Percentiles rank a stretch among this genome's conserved stretches.
phyloP scores from a whole-genome alignment of 495 filamentous ascomycete species.

The Pseudotulostoma volvatum region DNA sequence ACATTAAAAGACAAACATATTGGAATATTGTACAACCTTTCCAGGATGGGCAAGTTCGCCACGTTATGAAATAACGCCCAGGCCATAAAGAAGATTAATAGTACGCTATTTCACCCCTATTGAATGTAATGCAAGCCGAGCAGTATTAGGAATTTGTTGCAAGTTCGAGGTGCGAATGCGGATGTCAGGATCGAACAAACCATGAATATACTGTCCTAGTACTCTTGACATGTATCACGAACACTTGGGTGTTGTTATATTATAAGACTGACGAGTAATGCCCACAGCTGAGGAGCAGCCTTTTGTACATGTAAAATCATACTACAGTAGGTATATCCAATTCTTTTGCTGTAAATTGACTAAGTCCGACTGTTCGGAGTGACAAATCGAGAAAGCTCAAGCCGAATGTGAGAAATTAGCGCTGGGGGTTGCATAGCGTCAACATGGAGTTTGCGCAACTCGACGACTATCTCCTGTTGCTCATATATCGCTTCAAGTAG shows the following conservation, averaged over 20 bases:
- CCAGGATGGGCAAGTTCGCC: too few relatives aligned
- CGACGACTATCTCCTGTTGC: background rate
- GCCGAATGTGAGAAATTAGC: too few relatives aligned
- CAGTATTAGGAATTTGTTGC: too few relatives aligned
- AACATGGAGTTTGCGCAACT: too few relatives aligned
- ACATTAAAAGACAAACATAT: background rate
- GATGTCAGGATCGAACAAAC: background rate
- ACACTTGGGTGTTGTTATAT: background rate
- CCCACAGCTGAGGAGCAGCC: background rate
- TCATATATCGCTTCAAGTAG: background rate
- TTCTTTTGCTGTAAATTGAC: too few relatives aligned
- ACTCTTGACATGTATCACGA: background rate
- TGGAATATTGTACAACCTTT: background rate
- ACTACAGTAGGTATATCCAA: background rate
- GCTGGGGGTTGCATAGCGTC: too few relatives aligned
- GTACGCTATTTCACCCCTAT: too few relatives aligned
- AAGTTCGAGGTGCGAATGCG: background rate
- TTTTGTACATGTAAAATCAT: background rate
- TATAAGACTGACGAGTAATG: background rate
- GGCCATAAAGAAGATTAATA: too few relatives aligned
- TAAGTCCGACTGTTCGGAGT: too few relatives aligned
- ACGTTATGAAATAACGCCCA: too few relatives aligned
- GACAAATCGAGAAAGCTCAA: too few relatives aligned
- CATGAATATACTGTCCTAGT: background rate
- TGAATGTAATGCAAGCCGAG: too few relatives aligned